Evolutionary conservation across 192 early-diverging fungal genomes (phyloP), one percentile per base, ranked within the genome.

Genomic region (Oehlia diaphana): DNA sequence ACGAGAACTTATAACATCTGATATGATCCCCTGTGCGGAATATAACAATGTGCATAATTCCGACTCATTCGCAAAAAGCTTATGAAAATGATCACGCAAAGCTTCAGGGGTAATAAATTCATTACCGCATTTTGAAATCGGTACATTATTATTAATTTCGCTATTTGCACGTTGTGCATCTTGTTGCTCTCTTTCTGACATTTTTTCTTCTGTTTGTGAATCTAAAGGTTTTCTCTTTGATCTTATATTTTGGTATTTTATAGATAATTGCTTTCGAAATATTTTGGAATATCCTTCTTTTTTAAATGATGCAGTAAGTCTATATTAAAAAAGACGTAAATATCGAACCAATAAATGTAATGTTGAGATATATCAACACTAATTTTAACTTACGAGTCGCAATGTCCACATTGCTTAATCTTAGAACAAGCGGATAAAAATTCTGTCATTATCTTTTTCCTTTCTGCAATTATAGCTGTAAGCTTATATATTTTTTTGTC

Each of bases 251-350:
- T 39, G 21, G 21, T 42, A 9, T 82, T 95, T 97, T 72, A 87
- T 86, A 44, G 83, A 78, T 80, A 96, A 84, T 64, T 89, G 86
- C 77, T 91, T 90, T 80, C 94, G 87, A 87, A 97, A 97, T 31
- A 98, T 86, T 84, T 97, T 97, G 74, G 90, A 85, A 77, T 89
- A 85, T 9, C 94, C 95, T 76, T 97, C 96, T 70, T 90, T 92
- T 28, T 95, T 88, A 76, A 96, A 87, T 74, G 92, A 90, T 74
- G 93, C 92, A n/a, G 87, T 77, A 26, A 86, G 82, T 13, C 79
- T 80, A 68, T 33, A 28, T 13, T 28, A 13, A 16, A 23, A 31
- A 42, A 37, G 26, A 58, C 50, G 50, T 19, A 4, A 58, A 21
- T 58, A 58, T 58, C 14, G 19, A 64, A n/a, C 9, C 19, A 47